Evolutionary conservation across 1,284 basidiomycete genomes (phyloP).

Genomic region (Hymenochaete sp.): DNA sequence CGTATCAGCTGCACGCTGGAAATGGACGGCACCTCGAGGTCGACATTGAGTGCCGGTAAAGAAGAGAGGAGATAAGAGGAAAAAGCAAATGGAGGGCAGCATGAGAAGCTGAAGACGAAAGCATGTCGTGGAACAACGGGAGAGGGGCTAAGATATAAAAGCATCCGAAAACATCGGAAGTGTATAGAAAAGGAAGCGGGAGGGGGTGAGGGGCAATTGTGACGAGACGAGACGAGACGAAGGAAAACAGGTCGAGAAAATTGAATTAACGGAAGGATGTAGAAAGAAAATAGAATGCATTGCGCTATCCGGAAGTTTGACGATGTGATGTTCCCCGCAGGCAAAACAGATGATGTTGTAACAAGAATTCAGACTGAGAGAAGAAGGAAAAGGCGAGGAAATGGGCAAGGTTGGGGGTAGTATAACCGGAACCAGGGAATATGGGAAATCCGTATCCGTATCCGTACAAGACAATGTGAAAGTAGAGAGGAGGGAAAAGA

Average conservation of each 20-base stretch:
- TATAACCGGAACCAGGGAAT: neutral
- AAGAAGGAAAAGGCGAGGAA: neutral
- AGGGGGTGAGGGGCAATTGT: too few relatives aligned
- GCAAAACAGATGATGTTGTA: neutral
- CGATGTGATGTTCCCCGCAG: neutral
- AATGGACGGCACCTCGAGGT: too few relatives aligned
- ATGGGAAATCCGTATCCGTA: neutral
- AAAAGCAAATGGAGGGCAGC: too few relatives aligned
- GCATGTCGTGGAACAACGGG: too few relatives aligned
- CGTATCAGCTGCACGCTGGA: too few relatives aligned
- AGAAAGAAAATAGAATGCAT: neutral
- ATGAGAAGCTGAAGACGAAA: too few relatives aligned
- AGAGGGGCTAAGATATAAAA: too few relatives aligned
- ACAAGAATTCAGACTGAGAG: neutral
- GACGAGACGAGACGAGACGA: conserved; percentile 1
- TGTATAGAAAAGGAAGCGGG: too few relatives aligned
- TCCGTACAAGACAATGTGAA: too few relatives aligned
- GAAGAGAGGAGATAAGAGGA: too few relatives aligned
- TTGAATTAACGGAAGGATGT: neutral
- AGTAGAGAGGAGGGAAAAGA: neutral
- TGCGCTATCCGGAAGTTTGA: neutral
- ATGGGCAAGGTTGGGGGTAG: neutral
- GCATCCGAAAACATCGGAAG: too few relatives aligned
- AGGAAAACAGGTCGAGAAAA: neutral
- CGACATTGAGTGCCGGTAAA: too few relatives aligned